Evolutionary conservation across 345 rosid species (phyloP), one percentile per base, ranked within the genome.

Genomic region (Noccaea bulbosa): DNA sequence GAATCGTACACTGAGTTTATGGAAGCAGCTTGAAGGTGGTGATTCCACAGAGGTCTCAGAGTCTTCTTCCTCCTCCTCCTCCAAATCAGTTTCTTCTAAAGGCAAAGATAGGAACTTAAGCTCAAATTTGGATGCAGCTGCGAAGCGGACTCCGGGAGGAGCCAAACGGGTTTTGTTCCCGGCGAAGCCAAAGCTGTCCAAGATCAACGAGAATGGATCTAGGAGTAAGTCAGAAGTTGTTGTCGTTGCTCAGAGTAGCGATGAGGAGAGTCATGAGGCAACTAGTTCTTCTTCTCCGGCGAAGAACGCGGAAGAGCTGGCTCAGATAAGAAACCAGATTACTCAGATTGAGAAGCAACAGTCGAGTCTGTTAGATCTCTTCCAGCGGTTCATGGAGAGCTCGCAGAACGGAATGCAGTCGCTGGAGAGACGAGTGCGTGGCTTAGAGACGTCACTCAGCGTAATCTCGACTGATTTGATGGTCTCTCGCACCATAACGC

Each of bases 311-410:
- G 90, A 84, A 72, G 89, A 91, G 73, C 63, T 94, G 73, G 79
- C 81, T 43, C 34, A 81, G 78, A 88, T 94, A 67, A 84, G 70
- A 70, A 74, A 80, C 69, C 97, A 94, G 70, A 90, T 94, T 62
- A 77, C 85, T 62, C 93, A 84, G 82, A 94, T 94, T 61, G 97
- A 94, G 67, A 79, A 85, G 75, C 99, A 87, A 78, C 97, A 94
- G 69, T 84, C 93, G 12, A 80, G 83, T 83, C 84, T 94, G 35
- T 68, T 88, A 11, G 78, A 80, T 73, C 90, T 89, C 61, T 91
- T 94, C 40, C 97, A 94, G 99, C 78, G 84, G 79, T 94, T 85
- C 69, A 91, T 89, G 27, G 97, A 95, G 78, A 86, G 91, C 65
- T 88, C 96, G n/a, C 89, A 89, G 82, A 87, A 60, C 40, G 99